Evolutionary conservation across 306 rosid genomes (phyloP).

Genomic region (Geum urbanum): DNA sequence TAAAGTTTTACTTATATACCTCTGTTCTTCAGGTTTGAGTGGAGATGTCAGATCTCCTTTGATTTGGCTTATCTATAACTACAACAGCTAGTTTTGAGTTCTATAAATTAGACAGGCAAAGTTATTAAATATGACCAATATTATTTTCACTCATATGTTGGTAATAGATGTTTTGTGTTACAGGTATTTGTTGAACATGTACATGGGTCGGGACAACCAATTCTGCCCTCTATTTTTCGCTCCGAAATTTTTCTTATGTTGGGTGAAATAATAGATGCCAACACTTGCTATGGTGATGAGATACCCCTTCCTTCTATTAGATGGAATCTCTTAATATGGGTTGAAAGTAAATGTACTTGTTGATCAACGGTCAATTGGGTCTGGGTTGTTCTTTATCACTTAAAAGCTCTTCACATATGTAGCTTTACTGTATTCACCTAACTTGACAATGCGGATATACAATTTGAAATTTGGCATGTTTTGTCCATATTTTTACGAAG

Average conservation of each 20-base stretch:
- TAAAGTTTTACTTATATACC: background rate
- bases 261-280: constrained; percentile 39
- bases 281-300: constrained; percentile 39
- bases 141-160: constrained; percentile 11
- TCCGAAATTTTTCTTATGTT: constrained; percentile 24
- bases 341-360: constrained; percentile 10
- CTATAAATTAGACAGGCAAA: background rate
- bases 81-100: background rate
- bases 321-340: constrained; percentile 3
- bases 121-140: background rate
- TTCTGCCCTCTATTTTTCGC: constrained; percentile 35
- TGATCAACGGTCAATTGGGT: background rate
- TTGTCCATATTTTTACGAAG: background rate
- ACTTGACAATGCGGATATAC: background rate
- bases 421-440: background rate
- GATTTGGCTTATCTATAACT: background rate
- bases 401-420: background rate
- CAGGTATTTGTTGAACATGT: constrained; percentile 54
- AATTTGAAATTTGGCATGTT: background rate
- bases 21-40: background rate
- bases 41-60: background rate
- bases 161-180: constrained; percentile 25
- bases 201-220: constrained; percentile 41
- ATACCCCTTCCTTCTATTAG: constrained; percentile 14
- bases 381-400: background rate